Evolutionary conservation across 306 rosid species (phyloP).

Genomic region (Gastrolobium villosum): DNA sequence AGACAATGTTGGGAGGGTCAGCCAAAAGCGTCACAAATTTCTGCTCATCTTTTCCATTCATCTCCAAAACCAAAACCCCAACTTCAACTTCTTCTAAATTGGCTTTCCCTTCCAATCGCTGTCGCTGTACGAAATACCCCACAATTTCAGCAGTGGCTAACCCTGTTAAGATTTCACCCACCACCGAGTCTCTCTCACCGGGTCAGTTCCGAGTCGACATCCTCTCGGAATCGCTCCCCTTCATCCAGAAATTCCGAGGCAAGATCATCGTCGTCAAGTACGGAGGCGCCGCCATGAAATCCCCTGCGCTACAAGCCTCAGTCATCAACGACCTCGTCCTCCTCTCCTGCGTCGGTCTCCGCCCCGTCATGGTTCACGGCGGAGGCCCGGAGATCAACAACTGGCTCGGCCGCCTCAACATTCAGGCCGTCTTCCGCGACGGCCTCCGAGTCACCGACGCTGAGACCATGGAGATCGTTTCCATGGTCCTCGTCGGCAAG

Average conservation of each 20-base stretch:
- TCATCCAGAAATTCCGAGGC: conserved; percentile 93
- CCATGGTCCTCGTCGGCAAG: conserved; percentile 94
- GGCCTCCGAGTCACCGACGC: conserved; percentile 95
- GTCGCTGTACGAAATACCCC: conserved; percentile 19
- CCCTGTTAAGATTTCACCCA: conserved; percentile 36
- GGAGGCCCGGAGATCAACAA: conserved; percentile 96
- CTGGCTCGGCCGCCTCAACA: conserved; percentile 89
- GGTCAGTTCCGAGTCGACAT: conserved; percentile 92
- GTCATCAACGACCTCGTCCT: conserved; percentile 96
- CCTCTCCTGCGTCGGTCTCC: conserved; percentile 89
- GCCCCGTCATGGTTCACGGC: conserved; percentile 88
- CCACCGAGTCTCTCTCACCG: conserved; percentile 42
- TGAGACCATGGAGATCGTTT: conserved; percentile 90
- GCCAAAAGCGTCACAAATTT: conserved; percentile 59
- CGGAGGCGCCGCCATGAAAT: conserved; percentile 98
- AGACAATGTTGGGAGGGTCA: conserved; percentile 59
- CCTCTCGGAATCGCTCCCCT: conserved; percentile 92
- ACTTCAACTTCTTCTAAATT: not conserved
- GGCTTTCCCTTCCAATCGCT: conserved; percentile 33
- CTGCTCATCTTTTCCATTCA: conserved; percentile 41
- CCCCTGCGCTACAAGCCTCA: conserved; percentile 78
- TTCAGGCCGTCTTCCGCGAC: conserved; percentile 79
- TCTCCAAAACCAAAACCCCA: conserved; percentile 28
- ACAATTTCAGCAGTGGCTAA: conserved; percentile 37
- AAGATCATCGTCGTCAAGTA: conserved; percentile 93